phyloP scores from a whole-genome alignment of 2,329 filamentous ascomycete genomes.

The Talaromyces verruculosus region DNA sequence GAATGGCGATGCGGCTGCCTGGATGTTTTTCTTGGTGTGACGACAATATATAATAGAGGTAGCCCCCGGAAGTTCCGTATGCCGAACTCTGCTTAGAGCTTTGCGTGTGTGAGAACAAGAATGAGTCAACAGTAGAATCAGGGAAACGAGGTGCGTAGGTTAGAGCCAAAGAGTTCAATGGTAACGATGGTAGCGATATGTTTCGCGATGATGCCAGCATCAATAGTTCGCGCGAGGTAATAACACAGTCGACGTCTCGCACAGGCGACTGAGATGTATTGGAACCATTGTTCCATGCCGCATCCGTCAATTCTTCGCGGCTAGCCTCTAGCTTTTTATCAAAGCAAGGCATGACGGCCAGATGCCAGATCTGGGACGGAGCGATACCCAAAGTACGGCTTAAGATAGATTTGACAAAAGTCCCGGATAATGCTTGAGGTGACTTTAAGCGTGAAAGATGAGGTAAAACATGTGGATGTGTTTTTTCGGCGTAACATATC shows the following conservation, averaged over 20 bases:
- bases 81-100: constrained; percentile 46
- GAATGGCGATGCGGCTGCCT: constrained; percentile 68
- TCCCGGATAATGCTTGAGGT: constrained; percentile 87
- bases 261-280: constrained; percentile 46
- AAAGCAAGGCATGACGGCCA: constrained; percentile 97
- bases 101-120: constrained; percentile 66
- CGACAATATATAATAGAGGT: constrained; percentile 79
- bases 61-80: constrained; percentile 83
- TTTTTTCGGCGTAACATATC: constrained; percentile 99
- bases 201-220: constrained; percentile 81
- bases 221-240: constrained; percentile 90
- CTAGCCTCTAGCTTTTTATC: constrained; percentile 98
- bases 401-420: constrained; percentile 81
- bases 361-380: constrained; percentile 83
- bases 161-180: constrained; percentile 56
- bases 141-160: constrained; percentile 64
- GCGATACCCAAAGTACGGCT: constrained; percentile 69
- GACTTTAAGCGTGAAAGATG: constrained; percentile 91
- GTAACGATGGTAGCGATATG: constrained; percentile 71
- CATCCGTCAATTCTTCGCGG: constrained; percentile 83
- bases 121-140: constrained; percentile 66
- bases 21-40: constrained; percentile 69
- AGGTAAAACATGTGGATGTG: constrained; percentile 86
- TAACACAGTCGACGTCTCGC: constrained; percentile 94
- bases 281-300: constrained; percentile 61